Percentiles rank a stretch among this genome's conserved stretches.
These are phyloP conservation scores for Vigna reflexopilosa DNA, from an alignment of 306 rosid species.

Conservation along the genomic window DNA sequence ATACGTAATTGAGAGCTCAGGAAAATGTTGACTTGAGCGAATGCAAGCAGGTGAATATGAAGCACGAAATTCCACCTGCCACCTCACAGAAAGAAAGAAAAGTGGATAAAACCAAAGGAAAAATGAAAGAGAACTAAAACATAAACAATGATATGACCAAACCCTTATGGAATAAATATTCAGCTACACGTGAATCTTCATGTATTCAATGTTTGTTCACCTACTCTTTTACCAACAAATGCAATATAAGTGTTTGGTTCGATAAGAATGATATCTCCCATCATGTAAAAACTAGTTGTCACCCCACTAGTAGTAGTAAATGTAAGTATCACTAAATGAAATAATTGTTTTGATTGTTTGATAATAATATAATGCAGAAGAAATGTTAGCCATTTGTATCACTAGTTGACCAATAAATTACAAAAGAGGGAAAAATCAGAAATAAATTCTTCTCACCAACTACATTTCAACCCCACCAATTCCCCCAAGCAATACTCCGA, in stretches of 20 bases:
- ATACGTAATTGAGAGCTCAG: conserved; percentile 89
- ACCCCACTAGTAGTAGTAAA: too few species aligned
- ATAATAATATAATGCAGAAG: too few species aligned
- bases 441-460: conserved; percentile 24
- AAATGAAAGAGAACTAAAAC: neutral
- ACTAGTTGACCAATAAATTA: conserved; percentile 23
- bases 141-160: conserved; percentile 6
- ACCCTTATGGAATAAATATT: too few species aligned
- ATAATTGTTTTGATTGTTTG: too few species aligned
- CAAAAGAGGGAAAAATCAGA: neutral
- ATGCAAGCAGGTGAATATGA: conserved; percentile 74
- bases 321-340: too few species aligned
- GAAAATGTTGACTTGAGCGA: conserved; percentile 76
- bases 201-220: neutral
- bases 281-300: neutral
- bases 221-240: neutral
- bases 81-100: conserved; percentile 27
- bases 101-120: neutral
- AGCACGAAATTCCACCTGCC: conserved; percentile 79
- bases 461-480: neutral
- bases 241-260: neutral
- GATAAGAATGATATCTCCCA: neutral
- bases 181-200: too few species aligned
- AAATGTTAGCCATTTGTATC: neutral
- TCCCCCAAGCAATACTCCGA: neutral